Percentiles rank a stretch among this genome's conserved stretches.
Conservation (phyloP, 169 alveolate genomes). For the Plasmodium knowlesi region DNA sequence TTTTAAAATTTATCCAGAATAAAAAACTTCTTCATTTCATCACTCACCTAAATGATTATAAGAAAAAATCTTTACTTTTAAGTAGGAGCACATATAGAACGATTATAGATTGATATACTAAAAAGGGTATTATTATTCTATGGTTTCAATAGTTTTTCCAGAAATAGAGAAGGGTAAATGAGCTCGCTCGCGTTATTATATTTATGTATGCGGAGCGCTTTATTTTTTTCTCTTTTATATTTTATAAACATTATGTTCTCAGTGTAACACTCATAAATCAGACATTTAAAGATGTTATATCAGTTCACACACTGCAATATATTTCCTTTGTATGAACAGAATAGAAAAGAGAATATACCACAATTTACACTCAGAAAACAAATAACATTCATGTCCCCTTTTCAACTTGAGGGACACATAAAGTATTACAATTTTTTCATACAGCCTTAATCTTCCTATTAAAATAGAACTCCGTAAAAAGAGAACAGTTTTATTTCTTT, state of each 20-base stretch:
- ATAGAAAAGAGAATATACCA: not conserved
- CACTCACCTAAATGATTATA: not conserved
- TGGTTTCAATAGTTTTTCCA: not conserved
- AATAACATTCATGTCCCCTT: not conserved
- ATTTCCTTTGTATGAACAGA: not conserved
- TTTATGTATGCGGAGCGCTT: not conserved
- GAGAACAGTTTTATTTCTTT: not conserved
- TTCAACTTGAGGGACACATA: not conserved
- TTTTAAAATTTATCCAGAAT: not conserved
- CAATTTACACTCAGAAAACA: not conserved
- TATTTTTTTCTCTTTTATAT: not conserved
- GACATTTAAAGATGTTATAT: not conserved
- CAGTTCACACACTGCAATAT: not conserved
- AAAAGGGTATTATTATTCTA: not conserved
- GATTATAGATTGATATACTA: not conserved
- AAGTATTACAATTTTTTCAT: not conserved
- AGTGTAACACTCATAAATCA: not conserved
- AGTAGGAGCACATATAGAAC: not conserved
- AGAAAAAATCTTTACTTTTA: not conserved
- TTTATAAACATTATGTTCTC: not conserved
- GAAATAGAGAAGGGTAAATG: not conserved
- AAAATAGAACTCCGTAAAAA: not conserved
- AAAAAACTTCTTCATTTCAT: not conserved
- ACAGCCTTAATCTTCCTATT: not conserved
- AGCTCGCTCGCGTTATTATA: not conserved